These are phyloP conservation scores for Cyphellophora europaea DNA, from an alignment of 2,329 filamentous ascomycete genomes.

Conservation along the genomic window DNA sequence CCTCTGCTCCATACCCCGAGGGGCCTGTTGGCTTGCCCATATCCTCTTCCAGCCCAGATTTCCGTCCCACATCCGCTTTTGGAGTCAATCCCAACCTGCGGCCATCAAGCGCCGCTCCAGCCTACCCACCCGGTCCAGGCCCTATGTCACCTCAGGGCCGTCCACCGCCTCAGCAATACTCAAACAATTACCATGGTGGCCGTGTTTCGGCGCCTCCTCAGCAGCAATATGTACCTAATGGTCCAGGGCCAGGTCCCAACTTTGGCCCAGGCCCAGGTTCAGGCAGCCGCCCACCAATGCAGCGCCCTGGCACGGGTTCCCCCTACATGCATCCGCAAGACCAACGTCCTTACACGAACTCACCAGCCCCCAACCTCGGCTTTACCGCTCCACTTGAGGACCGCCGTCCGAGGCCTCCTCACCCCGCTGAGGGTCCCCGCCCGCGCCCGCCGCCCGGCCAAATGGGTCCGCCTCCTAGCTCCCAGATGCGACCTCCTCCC, in stretches of 20 bases:
- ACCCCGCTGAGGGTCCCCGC: not conserved
- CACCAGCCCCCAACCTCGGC: slow-evolving; percentile 19
- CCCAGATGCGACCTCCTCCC: not conserved
- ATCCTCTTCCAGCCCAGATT: slow-evolving; percentile 23
- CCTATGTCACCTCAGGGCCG: slow-evolving; percentile 11
- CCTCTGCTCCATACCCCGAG: slow-evolving; percentile 22
- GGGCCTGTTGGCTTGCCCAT: slow-evolving; percentile 22
- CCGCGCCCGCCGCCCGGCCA: not conserved
- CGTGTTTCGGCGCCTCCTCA: too few relatives aligned
- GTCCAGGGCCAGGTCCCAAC: slow-evolving; percentile 1
- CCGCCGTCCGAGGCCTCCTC: not conserved
- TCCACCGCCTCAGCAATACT: slow-evolving; percentile 8
- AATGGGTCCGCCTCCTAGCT: slow-evolving; percentile 13
- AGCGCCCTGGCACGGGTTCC: slow-evolving; percentile 20
- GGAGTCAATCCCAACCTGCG: slow-evolving; percentile 39
- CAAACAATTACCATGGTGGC: too few relatives aligned
- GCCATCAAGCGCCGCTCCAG: slow-evolving; percentile 24
- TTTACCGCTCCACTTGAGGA: slow-evolving; percentile 1
- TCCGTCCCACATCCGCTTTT: slow-evolving; percentile 36
- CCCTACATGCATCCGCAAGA: slow-evolving; percentile 12
- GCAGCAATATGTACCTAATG: not conserved
- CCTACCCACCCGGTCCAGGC: slow-evolving; percentile 13
- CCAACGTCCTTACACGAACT: too few relatives aligned
- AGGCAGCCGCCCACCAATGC: slow-evolving; percentile 18
- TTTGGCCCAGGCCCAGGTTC: slow-evolving; percentile 20